Evolutionary conservation across 139 green algal genomes (phyloP), one percentile per base, ranked within the genome.

Genomic region (Picochlorum sp.): DNA sequence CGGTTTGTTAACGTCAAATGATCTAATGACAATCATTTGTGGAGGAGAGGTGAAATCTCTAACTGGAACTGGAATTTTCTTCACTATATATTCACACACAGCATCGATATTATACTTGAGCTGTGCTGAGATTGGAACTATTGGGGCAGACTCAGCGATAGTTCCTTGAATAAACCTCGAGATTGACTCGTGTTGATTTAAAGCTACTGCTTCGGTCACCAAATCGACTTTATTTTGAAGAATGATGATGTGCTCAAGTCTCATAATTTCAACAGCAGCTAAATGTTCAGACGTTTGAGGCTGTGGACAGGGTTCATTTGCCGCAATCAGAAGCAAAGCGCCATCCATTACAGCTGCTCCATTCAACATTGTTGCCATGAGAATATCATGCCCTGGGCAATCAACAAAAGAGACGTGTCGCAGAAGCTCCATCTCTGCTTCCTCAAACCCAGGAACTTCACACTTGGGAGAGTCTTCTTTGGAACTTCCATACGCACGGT

Each of bases 281-380:
- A 98, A 71, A 62, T 98, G 92, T 83, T 98, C 92, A 37, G 77
- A 90, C 13, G 92, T 96, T 81, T 98, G 92, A 24, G 94, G 94
- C 81, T 99, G 94, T 34, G 94, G 94, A 81, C 94, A 99, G 2
- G 83, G 85, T 81, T 99, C 94, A 71, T 99, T 98, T 56, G 91
- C 94, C 10, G 94, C 94, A 34, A 99, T 95, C 4, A 99, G 85
- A 54, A 99, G 87, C 68, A 99, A 77, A 11, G 94, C 94, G 52
- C 94, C 94, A 62, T 99, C 94, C 94, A 99, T 99, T 54, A 99
- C 95, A 5, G 94, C 94, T 9, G 94, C 94, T 23, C 94, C 94
- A 82, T 99, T 99, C 20, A 99, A 86, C 94, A 99, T 99, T 68
- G 94, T 99, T 11, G 94, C 94, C 94, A 99, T 99, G 50, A 99